Percentiles rank a stretch among this genome's conserved stretches.
Evolutionary conservation across 768 basidiomycete genomes (phyloP).

Genomic region (Cubamyces lactineus): DNA sequence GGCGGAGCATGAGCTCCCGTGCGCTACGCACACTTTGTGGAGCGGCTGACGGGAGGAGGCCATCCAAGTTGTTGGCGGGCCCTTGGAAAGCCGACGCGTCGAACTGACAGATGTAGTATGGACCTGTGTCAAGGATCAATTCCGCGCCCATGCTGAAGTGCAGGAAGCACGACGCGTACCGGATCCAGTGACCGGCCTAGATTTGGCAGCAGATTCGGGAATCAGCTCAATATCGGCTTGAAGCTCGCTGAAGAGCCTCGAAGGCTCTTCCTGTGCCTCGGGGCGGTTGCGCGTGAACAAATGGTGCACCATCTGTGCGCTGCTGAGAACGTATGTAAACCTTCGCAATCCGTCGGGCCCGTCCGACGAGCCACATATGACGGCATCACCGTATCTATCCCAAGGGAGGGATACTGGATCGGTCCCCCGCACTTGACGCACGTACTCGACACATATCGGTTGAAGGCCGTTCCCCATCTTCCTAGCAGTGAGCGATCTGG

Average conservation of each 20-base stretch:
- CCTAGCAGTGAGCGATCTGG: not conserved
- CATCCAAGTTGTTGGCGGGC: not conserved
- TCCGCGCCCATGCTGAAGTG: no score
- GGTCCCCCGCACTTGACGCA: slow-evolving; percentile 12
- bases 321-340: slow-evolving; percentile 7
- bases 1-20: slow-evolving; percentile 12
- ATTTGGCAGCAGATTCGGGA: not conserved
- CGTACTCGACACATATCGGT: slow-evolving; percentile 17
- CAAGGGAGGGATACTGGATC: slow-evolving; percentile 18
- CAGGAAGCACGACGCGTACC: not conserved
- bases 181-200: not conserved
- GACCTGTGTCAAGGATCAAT: not conserved
- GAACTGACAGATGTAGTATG: slow-evolving; percentile 3
- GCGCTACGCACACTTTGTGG: slow-evolving; percentile 9
- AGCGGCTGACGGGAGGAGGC: not conserved
- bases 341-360: slow-evolving; percentile 2
- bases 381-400: slow-evolving; percentile 13
- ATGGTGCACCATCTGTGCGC: slow-evolving; percentile 6
- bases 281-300: slow-evolving; percentile 22
- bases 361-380: not conserved
- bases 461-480: slow-evolving; percentile 11
- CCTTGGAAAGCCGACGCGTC: not conserved
- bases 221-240: slow-evolving; percentile 19
- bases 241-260: slow-evolving; percentile 11
- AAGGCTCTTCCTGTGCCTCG: slow-evolving; percentile 10